Evolutionary conservation across 768 basidiomycete genomes (phyloP).

Genomic region (Boletales sp.): DNA sequence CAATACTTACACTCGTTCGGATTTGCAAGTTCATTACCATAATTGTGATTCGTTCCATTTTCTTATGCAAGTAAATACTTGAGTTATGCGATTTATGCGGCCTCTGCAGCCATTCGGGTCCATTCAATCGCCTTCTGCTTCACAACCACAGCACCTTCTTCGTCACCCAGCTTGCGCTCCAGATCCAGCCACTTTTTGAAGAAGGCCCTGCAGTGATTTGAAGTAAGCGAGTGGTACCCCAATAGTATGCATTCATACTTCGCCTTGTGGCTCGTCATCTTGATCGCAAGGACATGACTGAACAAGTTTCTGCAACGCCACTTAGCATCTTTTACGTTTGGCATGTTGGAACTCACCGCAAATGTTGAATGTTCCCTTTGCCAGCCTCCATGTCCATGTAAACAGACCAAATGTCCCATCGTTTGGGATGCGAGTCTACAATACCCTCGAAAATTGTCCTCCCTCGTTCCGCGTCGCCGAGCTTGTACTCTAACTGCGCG

Average conservation of each 20-base stretch:
- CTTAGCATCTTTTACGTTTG: background rate
- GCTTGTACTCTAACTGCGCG: slow-evolving; percentile 91
- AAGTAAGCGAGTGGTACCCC: slow-evolving; percentile 3
- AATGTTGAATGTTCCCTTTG: slow-evolving; percentile 71
- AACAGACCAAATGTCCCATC: slow-evolving; percentile 92
- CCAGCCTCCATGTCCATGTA: slow-evolving; percentile 96
- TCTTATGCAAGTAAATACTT: slow-evolving; percentile 31
- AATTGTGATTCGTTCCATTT: slow-evolving; percentile 32
- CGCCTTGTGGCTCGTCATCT: slow-evolving; percentile 93
- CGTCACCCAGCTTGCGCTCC: slow-evolving; percentile 84
- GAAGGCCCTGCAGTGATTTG: slow-evolving; percentile 56
- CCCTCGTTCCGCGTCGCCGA: slow-evolving; percentile 91
- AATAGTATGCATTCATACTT: slow-evolving; percentile 56
- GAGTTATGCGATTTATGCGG: slow-evolving; percentile 24
- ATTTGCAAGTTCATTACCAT: slow-evolving; percentile 40
- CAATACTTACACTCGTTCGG: slow-evolving; percentile 53
- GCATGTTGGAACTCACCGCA: slow-evolving; percentile 48
- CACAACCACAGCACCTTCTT: slow-evolving; percentile 72
- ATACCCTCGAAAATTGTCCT: slow-evolving; percentile 97
- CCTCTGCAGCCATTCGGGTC: slow-evolving; percentile 58
- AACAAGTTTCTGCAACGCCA: slow-evolving; percentile 68
- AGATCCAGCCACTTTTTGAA: slow-evolving; percentile 98
- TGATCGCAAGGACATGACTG: slow-evolving; percentile 73
- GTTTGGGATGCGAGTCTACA: slow-evolving; percentile 90
- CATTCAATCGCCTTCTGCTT: slow-evolving; percentile 91